These are phyloP conservation scores for Polygonum maritimum DNA, from an alignment of 148 eudicot species.

Conservation along the genomic window DNA sequence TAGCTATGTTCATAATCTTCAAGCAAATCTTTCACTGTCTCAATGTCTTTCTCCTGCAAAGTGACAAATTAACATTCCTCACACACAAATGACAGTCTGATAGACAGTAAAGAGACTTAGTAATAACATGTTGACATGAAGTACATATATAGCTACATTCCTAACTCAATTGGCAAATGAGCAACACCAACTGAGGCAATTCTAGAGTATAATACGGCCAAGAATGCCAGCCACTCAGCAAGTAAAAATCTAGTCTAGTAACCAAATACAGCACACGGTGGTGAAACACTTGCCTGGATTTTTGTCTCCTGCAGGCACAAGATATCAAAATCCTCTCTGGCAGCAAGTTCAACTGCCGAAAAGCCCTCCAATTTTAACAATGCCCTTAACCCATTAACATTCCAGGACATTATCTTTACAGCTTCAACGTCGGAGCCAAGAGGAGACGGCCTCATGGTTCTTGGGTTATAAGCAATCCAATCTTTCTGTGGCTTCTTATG, in stretches of 20 bases:
- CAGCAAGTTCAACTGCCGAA: constrained; percentile 70
- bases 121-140: background rate
- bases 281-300: constrained; percentile 49
- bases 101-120: background rate
- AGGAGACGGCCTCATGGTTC: constrained; percentile 79
- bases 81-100: background rate
- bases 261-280: background rate
- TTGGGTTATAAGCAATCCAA: constrained; percentile 85
- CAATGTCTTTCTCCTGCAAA: constrained; percentile 77
- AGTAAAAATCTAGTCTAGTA: background rate
- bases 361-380: constrained; percentile 61
- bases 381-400: constrained; percentile 95
- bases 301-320: constrained; percentile 98
- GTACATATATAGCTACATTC: background rate
- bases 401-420: constrained; percentile 87
- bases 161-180: background rate
- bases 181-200: background rate
- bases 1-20: constrained; percentile 74
- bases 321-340: constrained; percentile 88
- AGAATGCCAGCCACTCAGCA: background rate
- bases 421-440: constrained; percentile 37
- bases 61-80: background rate
- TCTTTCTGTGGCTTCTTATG: constrained; percentile 94
- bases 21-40: constrained; percentile 57
- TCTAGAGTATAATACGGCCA: background rate